phyloP scores from a whole-genome alignment of 371 early-diverging fungal genomes.

The Rhizopus arrhizus region DNA sequence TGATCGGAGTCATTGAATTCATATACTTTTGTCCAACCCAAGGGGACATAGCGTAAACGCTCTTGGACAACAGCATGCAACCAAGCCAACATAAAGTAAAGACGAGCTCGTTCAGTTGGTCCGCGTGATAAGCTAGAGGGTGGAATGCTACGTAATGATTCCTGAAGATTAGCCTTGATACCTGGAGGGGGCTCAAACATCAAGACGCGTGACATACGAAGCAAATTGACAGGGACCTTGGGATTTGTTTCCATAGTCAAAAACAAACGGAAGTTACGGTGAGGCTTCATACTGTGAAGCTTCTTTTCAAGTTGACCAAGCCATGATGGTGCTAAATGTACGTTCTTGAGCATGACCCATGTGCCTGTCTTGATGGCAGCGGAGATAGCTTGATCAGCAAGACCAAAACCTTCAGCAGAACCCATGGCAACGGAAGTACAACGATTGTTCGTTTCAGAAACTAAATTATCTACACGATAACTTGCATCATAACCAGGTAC shows the following conservation, averaged over 20 bases:
- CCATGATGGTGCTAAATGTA: slow-evolving; percentile 94
- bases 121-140: slow-evolving; percentile 62
- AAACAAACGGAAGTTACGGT: slow-evolving; percentile 89
- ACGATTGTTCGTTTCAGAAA: slow-evolving; percentile 63
- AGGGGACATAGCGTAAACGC: slow-evolving; percentile 92
- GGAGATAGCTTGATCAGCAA: slow-evolving; percentile 92
- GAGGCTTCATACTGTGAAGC: slow-evolving; percentile 83
- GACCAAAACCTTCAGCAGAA: slow-evolving; percentile 89
- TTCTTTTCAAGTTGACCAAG: slow-evolving; percentile 94
- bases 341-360: slow-evolving; percentile 98
- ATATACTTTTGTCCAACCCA: slow-evolving; percentile 97
- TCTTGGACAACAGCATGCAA: slow-evolving; percentile 94
- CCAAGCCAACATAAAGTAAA: slow-evolving; percentile 97
- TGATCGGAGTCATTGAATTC: slow-evolving; percentile 98
- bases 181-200: slow-evolving; percentile 97
- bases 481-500: slow-evolving; percentile 96
- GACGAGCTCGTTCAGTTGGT: slow-evolving; percentile 85
- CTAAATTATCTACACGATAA: slow-evolving; percentile 91
- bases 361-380: slow-evolving; percentile 80
- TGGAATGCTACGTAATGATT: slow-evolving; percentile 77
- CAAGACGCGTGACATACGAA: slow-evolving; percentile 89
- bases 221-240: slow-evolving; percentile 90
- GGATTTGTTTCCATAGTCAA: slow-evolving; percentile 97
- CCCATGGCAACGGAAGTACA: slow-evolving; percentile 96
- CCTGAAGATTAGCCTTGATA: slow-evolving; percentile 90